Base-by-base conservation (phyloP, 1,139 yeast genomes). In the Torulaspora pretoriensis region DNA sequence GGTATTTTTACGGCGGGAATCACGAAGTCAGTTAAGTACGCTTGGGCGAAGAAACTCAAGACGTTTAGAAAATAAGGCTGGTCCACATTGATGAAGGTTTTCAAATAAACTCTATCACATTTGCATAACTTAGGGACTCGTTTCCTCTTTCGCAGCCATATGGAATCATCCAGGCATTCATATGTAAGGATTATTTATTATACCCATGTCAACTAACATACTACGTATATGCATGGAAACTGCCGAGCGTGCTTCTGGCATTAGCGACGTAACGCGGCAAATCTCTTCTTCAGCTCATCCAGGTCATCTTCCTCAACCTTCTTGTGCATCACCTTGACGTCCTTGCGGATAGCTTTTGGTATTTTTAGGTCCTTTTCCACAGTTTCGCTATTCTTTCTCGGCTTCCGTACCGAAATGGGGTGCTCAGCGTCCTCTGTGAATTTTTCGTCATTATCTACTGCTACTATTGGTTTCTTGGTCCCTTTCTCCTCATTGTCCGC, bases 1-100 rank as follows among this genome's bases (percentile, higher is more conserved):
- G 98, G 99, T 0, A 58, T 92, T 3, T 69, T 86, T 32, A 88
- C 95, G 2, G 96, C 97, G 1, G 98, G 99, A 1, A 46, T 87
- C 1, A 61, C 71, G 25, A 84, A 86, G 61, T 81, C 95, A 13
- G 62, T 80, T 38, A 77, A 74, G 53, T 92, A 92, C 65, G 92
- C 96, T 3, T 67, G 77, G 63, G 96, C 90, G 44, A 92, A 92
- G 66, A 74, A 73, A 49, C 45, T 62, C 47, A 61, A 59, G 42
- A 42, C 47, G 8, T 40, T 35, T 38, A 39, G 23, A 9, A 44
- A 44, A 16, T 44, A 25, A 25, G 22, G 13, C 23, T 12, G 16
- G 13, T 30, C 13, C 35, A 27, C 14, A 31, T 16, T 14, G 32
- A 14, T 9, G 22, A 10, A 10, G 19, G 14, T 29, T 13, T 16